phyloP scores from a whole-genome alignment of 257 asterid species.

The Petrea volubilis region DNA sequence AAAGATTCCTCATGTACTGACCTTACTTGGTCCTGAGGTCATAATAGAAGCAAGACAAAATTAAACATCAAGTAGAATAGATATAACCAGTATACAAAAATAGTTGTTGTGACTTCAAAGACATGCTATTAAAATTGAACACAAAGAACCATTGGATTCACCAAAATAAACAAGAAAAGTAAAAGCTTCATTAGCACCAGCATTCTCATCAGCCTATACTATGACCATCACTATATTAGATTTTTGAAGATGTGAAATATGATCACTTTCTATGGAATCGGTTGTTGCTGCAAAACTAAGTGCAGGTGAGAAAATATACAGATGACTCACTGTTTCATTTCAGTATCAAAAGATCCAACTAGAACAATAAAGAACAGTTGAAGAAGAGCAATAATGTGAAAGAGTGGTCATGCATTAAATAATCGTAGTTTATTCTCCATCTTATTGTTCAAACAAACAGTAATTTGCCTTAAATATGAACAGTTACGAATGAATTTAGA shows the following conservation, averaged over 20 bases:
- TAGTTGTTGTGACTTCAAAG: background rate
- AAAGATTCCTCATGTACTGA: conserved; percentile 24
- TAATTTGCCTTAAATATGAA: conserved; percentile 1
- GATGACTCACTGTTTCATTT: background rate
- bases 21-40: conserved; percentile 49
- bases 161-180: background rate
- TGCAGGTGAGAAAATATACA: background rate
- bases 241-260: background rate
- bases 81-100: background rate
- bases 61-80: conserved; percentile 1
- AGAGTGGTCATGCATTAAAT: conserved; percentile 1
- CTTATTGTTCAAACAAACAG: conserved; percentile 2
- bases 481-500: conserved; percentile 12
- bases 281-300: conserved; percentile 8
- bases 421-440: background rate
- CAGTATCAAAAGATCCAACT: background rate
- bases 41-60: conserved; percentile 13
- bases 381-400: background rate
- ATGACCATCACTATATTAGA: background rate
- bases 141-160: background rate
- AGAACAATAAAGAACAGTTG: background rate
- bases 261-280: background rate
- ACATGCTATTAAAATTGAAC: background rate
- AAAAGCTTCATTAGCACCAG: background rate
- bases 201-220: conserved; percentile 10